Conservation (phyloP, 2,329 filamentous ascomycete species). For the Ophiostoma australiae region DNA sequence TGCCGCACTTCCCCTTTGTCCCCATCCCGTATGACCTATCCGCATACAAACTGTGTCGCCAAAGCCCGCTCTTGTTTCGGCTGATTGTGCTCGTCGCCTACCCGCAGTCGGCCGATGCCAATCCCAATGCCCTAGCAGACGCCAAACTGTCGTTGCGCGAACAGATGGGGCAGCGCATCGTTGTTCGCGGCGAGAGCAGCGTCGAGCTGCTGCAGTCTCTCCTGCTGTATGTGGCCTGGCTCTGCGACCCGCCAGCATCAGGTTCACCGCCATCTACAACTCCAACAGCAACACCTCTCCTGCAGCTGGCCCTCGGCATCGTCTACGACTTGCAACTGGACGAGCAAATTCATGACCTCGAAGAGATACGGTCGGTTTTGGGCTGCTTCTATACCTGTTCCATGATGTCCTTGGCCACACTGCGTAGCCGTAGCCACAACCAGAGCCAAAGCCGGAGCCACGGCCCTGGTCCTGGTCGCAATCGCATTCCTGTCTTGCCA, state of each 20-base stretch:
- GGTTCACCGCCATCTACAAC: neutral
- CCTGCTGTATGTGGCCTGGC: conserved; percentile 38
- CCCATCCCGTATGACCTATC: conserved; percentile 31
- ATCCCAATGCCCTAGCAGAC: conserved; percentile 32
- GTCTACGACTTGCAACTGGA: conserved; percentile 38
- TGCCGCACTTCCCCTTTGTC: conserved; percentile 39
- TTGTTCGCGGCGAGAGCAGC: conserved; percentile 37
- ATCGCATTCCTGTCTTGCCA: conserved; percentile 33
- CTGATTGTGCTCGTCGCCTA: conserved; percentile 36
- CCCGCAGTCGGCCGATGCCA: conserved; percentile 30
- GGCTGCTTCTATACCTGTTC: conserved; percentile 40
- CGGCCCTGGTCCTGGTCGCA: conserved; percentile 15
- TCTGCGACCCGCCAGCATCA: conserved; percentile 31
- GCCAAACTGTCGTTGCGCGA: conserved; percentile 37
- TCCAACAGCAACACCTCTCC: conserved; percentile 35
- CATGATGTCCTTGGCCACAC: conserved; percentile 35
- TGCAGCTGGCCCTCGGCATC: conserved; percentile 39
- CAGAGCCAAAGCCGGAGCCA: neutral
- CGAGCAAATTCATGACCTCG: conserved; percentile 20
- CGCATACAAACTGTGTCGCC: conserved; percentile 33
- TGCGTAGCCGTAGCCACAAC: neutral
- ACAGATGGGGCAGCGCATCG: conserved; percentile 37
- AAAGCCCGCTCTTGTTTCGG: conserved; percentile 38
- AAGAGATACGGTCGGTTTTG: conserved; percentile 40
- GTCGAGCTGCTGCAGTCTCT: conserved; percentile 39